These are phyloP conservation scores for Teratosphaeria gauchensis DNA, from an alignment of 2,329 filamentous ascomycete genomes.

Conservation along the genomic window DNA sequence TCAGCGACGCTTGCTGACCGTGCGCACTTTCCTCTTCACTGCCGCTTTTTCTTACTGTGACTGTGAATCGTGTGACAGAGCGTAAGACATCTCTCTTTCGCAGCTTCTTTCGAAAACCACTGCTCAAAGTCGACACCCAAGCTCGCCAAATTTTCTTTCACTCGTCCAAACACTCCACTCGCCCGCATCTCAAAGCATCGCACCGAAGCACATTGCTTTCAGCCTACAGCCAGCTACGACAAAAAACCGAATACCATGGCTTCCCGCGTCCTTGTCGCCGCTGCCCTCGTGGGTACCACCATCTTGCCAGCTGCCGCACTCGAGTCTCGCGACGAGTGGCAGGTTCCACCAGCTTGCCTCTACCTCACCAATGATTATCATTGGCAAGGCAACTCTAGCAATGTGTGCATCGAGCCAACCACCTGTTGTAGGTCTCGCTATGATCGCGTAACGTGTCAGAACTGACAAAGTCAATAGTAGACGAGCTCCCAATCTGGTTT, in stretches of 20 bases:
- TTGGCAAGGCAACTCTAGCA: slow-evolving; percentile 9
- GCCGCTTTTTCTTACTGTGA: not conserved
- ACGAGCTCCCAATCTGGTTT: slow-evolving; percentile 5
- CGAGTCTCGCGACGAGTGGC: slow-evolving; percentile 3
- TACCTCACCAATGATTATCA: slow-evolving; percentile 9
- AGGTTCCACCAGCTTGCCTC: slow-evolving; percentile 2
- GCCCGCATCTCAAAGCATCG: not conserved
- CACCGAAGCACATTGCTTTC: not conserved
- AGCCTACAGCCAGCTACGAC: not conserved
- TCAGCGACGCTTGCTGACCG: not conserved
- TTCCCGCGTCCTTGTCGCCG: not conserved
- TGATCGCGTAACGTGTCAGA: not conserved
- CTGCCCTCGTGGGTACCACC: not conserved
- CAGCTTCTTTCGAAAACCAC: not conserved
- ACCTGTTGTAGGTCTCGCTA: slow-evolving; percentile 5
- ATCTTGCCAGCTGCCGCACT: not conserved
- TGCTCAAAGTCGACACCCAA: not conserved
- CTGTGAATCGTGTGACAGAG: not conserved
- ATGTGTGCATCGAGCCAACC: slow-evolving; percentile 6
- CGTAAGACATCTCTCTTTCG: not conserved
- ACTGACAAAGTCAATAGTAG: not conserved
- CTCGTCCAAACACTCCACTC: not conserved
- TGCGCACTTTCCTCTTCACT: not conserved
- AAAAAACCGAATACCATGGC: not conserved
- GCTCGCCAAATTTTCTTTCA: not conserved